A percentile compares a stretch with the other conserved stretches of the same genome.
Conservation (phyloP, 495 filamentous ascomycete species). For the Hypoxylon fragiforme region DNA sequence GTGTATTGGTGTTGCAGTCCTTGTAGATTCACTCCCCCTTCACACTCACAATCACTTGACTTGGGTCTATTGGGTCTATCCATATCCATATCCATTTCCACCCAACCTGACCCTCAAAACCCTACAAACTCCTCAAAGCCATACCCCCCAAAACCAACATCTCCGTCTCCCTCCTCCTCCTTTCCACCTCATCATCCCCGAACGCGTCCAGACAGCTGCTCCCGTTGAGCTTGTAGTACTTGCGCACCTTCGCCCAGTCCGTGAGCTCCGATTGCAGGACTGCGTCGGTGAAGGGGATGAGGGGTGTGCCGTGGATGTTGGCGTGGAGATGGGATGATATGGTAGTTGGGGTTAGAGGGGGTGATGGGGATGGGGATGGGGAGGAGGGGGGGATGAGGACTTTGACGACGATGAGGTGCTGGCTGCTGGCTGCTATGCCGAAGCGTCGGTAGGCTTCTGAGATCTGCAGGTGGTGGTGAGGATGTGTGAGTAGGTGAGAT, state of each 20-base stretch:
- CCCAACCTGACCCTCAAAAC: neutral
- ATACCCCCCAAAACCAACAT: constrained; percentile 67
- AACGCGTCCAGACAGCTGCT: constrained; percentile 46
- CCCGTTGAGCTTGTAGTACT: constrained; percentile 78
- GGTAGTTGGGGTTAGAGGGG: constrained; percentile 49
- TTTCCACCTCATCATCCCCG: constrained; percentile 38
- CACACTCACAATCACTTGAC: neutral
- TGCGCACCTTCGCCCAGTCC: constrained; percentile 72
- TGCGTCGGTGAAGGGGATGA: constrained; percentile 65
- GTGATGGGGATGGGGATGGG: constrained; percentile 46
- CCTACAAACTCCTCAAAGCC: constrained; percentile 67
- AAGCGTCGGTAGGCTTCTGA: constrained; percentile 86
- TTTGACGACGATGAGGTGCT: constrained; percentile 75
- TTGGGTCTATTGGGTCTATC: neutral
- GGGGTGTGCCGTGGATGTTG: constrained; percentile 62
- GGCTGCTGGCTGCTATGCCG: constrained; percentile 73
- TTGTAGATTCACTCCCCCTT: no score
- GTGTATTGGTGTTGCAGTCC: no score
- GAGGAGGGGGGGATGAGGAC: constrained; percentile 46
- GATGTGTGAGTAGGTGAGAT: constrained; percentile 13
- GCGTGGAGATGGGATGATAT: constrained; percentile 64
- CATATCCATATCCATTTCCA: neutral
- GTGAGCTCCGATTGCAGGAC: constrained; percentile 53
- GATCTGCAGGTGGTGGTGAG: constrained; percentile 61
- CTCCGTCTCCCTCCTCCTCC: constrained; percentile 59